These are phyloP conservation scores for Porogramme epimiltina DNA, from an alignment of 1,284 basidiomycete species.

Conservation along the genomic window DNA sequence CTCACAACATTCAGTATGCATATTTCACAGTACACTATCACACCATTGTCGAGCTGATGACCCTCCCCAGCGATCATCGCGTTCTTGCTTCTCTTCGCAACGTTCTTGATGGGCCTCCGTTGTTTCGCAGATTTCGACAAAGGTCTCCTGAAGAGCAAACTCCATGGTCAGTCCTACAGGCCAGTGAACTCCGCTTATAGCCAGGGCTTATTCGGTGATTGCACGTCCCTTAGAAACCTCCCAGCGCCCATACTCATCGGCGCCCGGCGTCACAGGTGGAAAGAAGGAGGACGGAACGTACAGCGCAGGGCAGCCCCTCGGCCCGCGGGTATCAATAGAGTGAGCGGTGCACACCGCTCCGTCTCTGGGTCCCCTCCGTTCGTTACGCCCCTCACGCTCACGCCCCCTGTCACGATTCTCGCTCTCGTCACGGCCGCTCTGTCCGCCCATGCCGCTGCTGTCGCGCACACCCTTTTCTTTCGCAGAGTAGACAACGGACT, in stretches of 20 bases:
- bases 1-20: conserved; percentile 73
- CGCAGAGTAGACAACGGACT: neutral
- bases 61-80: conserved; percentile 61
- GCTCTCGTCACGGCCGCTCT: neutral
- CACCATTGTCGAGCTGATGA: too few relatives aligned
- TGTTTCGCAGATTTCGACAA: conserved; percentile 82
- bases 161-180: conserved; percentile 62
- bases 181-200: conserved; percentile 31
- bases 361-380: neutral
- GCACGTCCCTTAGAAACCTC: conserved; percentile 45
- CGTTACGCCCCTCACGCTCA: conserved; percentile 1
- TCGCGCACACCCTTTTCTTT: neutral
- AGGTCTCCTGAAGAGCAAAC: conserved; percentile 70
- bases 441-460: neutral
- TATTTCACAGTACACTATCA: too few relatives aligned
- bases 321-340: conserved; percentile 53
- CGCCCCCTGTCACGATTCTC: neutral
- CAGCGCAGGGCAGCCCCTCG: conserved; percentile 36
- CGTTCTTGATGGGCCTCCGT: conserved; percentile 73
- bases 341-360: conserved; percentile 26
- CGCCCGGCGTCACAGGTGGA: conserved; percentile 40
- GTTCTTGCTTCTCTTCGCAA: conserved; percentile 69
- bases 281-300: conserved; percentile 46
- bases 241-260: conserved; percentile 46
- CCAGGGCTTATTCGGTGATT: conserved; percentile 32